Percentiles rank a stretch among this genome's conserved stretches.
Conservation (phyloP, 176 grass and related monocot genomes). For the Pontederia paniculata region DNA sequence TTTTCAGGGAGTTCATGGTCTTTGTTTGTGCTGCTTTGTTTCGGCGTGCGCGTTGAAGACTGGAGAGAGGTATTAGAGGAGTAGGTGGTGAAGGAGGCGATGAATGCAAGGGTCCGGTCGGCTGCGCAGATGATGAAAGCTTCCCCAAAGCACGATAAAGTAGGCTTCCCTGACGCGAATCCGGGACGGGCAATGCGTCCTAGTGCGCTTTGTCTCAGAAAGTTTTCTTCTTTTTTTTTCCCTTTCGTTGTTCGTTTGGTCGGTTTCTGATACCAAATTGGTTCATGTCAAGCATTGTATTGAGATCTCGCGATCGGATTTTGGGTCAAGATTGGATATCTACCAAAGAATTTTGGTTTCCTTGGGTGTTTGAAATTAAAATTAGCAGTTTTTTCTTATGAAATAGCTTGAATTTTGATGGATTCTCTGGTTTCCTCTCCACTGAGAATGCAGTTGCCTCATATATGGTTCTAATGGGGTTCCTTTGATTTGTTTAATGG, state of each 20-base stretch:
- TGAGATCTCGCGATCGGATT: slow-evolving; percentile 4
- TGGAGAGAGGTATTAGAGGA: background rate
- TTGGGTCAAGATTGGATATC: background rate
- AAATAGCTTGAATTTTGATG: background rate
- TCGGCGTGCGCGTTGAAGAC: background rate
- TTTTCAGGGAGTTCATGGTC: background rate
- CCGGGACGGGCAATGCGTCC: background rate
- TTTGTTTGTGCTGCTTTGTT: background rate
- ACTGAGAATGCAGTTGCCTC: slow-evolving; percentile 9
- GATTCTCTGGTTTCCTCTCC: slow-evolving; percentile 36
- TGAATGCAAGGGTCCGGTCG: slow-evolving; percentile 6
- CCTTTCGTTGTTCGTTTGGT: background rate
- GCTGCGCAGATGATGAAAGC: background rate
- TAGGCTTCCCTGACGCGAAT: slow-evolving; percentile 3
- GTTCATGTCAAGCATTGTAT: background rate
- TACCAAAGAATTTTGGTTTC: no score
- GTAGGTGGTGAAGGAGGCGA: background rate
- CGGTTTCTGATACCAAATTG: background rate
- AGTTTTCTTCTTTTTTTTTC: background rate
- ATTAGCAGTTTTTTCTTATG: no score
- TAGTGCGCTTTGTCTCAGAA: background rate
- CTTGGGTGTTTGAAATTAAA: slow-evolving; percentile 7
- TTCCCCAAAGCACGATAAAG: slow-evolving; percentile 10
- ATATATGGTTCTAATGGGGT: slow-evolving; percentile 21
- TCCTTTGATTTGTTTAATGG: slow-evolving; percentile 19